These are phyloP conservation scores for Salix koriyanagi DNA, from an alignment of 345 rosid species.

Conservation along the genomic window DNA sequence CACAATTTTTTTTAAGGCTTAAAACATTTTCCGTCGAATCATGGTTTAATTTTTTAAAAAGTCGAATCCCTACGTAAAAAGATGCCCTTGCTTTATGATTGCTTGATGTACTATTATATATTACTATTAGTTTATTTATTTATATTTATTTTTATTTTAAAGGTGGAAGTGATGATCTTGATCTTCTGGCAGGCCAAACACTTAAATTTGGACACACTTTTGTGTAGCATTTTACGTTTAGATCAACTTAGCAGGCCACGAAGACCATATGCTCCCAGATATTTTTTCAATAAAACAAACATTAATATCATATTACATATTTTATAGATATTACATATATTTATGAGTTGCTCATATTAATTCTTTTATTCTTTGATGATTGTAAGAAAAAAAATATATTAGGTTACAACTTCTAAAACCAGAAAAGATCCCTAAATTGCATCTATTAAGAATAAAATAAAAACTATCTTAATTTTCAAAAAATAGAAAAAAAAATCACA, in stretches of 20 bases:
- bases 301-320: too few relatives aligned
- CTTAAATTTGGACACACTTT: too few relatives aligned
- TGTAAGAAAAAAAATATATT: too few relatives aligned
- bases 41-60: not conserved
- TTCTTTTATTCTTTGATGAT: too few relatives aligned
- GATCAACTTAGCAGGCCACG: not conserved
- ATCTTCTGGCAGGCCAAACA: not conserved
- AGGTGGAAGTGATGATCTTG: not conserved
- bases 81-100: conserved; percentile 12
- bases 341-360: too few relatives aligned
- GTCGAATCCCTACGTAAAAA: not conserved
- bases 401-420: too few relatives aligned
- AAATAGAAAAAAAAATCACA: too few relatives aligned
- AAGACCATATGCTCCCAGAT: conserved; percentile 10
- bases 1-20: conserved; percentile 16
- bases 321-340: too few relatives aligned
- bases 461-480: too few relatives aligned
- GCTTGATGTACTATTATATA: not conserved
- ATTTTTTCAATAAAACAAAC: not conserved
- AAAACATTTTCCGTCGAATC: not conserved
- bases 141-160: not conserved
- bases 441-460: too few relatives aligned
- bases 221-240: not conserved
- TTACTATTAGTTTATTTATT: not conserved
- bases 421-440: too few relatives aligned